Conservation (phyloP, 148 eudicot genomes). For the Cornus controversa region DNA sequence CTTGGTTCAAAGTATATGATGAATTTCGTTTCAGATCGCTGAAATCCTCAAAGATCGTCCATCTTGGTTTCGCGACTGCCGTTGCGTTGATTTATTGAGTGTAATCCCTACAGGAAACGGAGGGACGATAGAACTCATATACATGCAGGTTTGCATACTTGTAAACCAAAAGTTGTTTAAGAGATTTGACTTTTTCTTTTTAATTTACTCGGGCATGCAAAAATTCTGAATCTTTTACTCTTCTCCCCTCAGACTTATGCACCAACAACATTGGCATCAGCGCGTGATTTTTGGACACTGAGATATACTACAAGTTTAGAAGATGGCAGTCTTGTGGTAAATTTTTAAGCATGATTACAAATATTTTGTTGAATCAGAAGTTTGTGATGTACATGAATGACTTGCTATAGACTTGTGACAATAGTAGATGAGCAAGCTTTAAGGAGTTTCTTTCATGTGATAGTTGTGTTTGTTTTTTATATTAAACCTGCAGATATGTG, state of each 20-base stretch:
- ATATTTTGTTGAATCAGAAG: background rate
- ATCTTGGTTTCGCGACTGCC: slow-evolving; percentile 68
- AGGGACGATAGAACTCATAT: slow-evolving; percentile 65
- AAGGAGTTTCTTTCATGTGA: background rate
- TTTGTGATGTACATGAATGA: background rate
- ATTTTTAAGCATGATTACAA: background rate
- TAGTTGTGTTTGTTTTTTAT: slow-evolving; percentile 7
- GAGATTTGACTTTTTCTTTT: background rate
- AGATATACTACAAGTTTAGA: slow-evolving; percentile 59
- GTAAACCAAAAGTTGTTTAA: background rate
- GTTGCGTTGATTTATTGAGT: slow-evolving; percentile 51
- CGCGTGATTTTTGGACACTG: slow-evolving; percentile 69
- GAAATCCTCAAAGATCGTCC: slow-evolving; percentile 74
- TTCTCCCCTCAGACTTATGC: slow-evolving; percentile 44
- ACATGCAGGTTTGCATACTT: slow-evolving; percentile 51
- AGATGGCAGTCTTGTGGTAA: slow-evolving; percentile 73
- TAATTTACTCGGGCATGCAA: background rate
- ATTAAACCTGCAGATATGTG: slow-evolving; percentile 45
- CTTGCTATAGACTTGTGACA: no score
- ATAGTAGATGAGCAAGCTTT: background rate
- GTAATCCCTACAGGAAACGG: slow-evolving; percentile 58
- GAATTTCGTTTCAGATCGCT: slow-evolving; percentile 34
- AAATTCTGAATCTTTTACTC: background rate
- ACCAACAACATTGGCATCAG: slow-evolving; percentile 62
- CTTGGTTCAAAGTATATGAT: background rate